phyloP scores from a whole-genome alignment of 805 yeast genomes.

The Lachancea thermotolerans region DNA sequence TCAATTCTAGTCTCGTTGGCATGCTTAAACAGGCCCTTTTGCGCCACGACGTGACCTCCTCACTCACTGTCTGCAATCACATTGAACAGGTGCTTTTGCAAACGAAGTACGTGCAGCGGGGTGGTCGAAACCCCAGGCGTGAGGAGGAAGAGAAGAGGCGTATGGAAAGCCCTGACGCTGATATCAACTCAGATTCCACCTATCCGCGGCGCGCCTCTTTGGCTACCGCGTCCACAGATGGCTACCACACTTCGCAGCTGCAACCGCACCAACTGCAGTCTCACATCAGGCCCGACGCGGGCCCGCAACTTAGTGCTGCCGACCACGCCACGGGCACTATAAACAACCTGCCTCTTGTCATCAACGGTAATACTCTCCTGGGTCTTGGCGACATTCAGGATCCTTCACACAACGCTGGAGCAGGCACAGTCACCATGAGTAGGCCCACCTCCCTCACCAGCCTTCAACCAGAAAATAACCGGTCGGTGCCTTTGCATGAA shows the following conservation, averaged over 20 bases:
- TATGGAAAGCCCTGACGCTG: slow-evolving; percentile 7
- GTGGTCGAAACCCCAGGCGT: slow-evolving; percentile 23
- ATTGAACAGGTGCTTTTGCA: slow-evolving; percentile 18
- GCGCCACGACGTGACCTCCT: slow-evolving; percentile 17
- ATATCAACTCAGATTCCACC: slow-evolving; percentile 2
- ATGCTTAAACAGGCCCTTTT: slow-evolving; percentile 20
- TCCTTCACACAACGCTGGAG: neutral
- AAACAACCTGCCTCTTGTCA: slow-evolving; percentile 13
- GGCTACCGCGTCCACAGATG: slow-evolving; percentile 2
- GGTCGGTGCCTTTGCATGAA: slow-evolving; percentile 1
- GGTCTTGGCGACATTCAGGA: slow-evolving; percentile 7
- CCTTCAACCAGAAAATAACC: neutral
- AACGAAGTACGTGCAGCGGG: slow-evolving; percentile 21
- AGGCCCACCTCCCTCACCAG: too few species aligned
- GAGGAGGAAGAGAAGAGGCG: slow-evolving; percentile 11
- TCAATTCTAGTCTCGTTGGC: slow-evolving; percentile 12
- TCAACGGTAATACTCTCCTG: slow-evolving; percentile 12
- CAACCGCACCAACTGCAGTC: neutral
- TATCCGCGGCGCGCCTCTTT: slow-evolving; percentile 2
- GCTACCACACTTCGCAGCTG: slow-evolving; percentile 1
- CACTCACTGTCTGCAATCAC: slow-evolving; percentile 18
- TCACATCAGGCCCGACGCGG: neutral
- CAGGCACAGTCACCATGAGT: too few species aligned
- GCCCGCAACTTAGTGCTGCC: neutral
- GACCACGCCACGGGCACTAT: slow-evolving; percentile 16